Conservation (phyloP, 805 yeast genomes). For the Starmerella roubikii region DNA sequence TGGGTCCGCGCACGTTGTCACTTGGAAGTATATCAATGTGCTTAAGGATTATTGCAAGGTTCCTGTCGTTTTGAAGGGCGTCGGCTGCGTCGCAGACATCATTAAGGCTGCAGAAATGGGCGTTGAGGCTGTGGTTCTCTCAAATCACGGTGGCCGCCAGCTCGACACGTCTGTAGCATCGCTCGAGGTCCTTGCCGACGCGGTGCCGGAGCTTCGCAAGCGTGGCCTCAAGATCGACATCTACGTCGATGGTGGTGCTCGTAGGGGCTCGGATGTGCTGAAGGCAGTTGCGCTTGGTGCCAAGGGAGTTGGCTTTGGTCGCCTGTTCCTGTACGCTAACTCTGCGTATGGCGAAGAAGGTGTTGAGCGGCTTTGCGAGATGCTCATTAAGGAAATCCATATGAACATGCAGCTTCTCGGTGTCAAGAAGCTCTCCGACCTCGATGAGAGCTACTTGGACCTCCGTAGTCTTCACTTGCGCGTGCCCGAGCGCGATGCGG, state of each 20-base stretch:
- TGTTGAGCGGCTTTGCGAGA: conserved; percentile 46
- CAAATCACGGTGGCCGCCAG: conserved; percentile 87
- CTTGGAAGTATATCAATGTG: conserved; percentile 64
- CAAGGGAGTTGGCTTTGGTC: conserved; percentile 57
- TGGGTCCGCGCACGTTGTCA: conserved; percentile 77
- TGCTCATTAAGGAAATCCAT: conserved; percentile 54
- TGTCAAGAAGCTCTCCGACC: conserved; percentile 44
- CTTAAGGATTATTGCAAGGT: neutral
- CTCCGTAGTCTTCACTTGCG: conserved; percentile 30
- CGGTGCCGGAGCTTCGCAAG: conserved; percentile 35
- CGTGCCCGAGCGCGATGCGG: neutral
- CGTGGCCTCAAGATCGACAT: conserved; percentile 38
- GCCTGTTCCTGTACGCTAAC: conserved; percentile 65
- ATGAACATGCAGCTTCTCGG: conserved; percentile 75
- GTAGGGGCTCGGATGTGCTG: conserved; percentile 60
- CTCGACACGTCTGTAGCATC: conserved; percentile 68
- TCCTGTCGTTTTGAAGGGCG: conserved; percentile 55
- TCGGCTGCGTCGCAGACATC: conserved; percentile 68
- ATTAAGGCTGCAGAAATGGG: conserved; percentile 61
- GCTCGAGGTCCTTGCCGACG: conserved; percentile 53
- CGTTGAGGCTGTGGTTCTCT: conserved; percentile 61
- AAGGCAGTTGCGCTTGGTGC: conserved; percentile 70
- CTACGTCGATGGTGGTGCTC: conserved; percentile 61
- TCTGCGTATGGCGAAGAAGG: conserved; percentile 67
- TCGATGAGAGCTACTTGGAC: conserved; percentile 52